A percentile compares a stretch with the other conserved stretches of the same genome.
Conservation (phyloP, 768 basidiomycete genomes). For the Suillus paluster region DNA sequence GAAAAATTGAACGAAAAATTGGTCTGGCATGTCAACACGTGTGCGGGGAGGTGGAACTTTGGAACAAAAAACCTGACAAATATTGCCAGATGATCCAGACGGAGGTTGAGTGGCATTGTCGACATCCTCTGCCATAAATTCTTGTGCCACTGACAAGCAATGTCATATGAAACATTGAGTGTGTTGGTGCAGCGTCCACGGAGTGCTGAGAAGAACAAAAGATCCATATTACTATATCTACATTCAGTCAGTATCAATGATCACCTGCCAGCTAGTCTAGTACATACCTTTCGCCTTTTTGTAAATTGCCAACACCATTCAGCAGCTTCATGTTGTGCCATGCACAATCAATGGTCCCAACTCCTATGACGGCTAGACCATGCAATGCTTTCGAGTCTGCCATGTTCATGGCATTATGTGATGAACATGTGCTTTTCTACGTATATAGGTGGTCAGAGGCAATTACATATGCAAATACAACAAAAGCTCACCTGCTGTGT, state of each 20-base stretch:
- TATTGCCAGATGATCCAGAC: not conserved
- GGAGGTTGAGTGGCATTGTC: not conserved
- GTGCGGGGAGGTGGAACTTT: slow-evolving; percentile 40
- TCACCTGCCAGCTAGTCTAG: not conserved
- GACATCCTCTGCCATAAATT: slow-evolving; percentile 15
- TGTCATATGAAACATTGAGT: slow-evolving; percentile 23
- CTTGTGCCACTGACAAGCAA: slow-evolving; percentile 23
- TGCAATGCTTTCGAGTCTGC: slow-evolving; percentile 12
- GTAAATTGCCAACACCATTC: not conserved
- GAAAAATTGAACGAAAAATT: slow-evolving; percentile 34
- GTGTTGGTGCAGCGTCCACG: not conserved
- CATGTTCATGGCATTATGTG: not conserved
- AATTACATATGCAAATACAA: slow-evolving; percentile 5
- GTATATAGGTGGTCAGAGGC: not conserved
- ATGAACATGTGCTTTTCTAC: not conserved
- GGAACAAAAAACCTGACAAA: slow-evolving; percentile 29
- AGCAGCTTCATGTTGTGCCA: slow-evolving; percentile 16
- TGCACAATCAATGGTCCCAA: slow-evolving; percentile 16
- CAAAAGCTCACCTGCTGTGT: slow-evolving; percentile 26
- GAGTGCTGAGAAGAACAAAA: slow-evolving; percentile 27
- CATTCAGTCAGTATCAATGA: not conserved
- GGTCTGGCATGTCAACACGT: slow-evolving; percentile 29
- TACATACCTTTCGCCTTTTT: not conserved
- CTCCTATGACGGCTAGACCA: slow-evolving; percentile 16
- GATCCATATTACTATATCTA: slow-evolving; percentile 37